Base-by-base conservation (phyloP, 352 stramenopile species). In the Phytophthora sojae region DNA sequence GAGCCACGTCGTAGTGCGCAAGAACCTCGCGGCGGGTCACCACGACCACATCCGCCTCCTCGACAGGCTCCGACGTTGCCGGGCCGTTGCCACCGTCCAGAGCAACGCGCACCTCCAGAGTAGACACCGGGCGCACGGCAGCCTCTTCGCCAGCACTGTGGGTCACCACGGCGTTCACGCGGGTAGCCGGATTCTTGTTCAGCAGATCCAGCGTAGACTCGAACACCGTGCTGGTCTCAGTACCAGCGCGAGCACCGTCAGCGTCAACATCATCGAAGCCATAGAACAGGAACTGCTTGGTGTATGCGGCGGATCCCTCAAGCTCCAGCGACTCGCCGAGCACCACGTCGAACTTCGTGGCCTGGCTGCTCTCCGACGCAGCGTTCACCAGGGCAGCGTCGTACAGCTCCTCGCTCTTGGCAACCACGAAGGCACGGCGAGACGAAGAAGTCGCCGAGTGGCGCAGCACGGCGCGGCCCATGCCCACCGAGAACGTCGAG, bases 241-340 rank as follows among this genome's bases (percentile, higher is more conserved):
- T 71, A 35, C 77, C 75, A 35, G 60, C 30, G 49, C 80, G 78
- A 61, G 83, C 69, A 23, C 39, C 56, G 21, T 87, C 81, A 35
- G 92, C 78, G 21, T 90, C 82, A 49, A 94, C 88, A 52, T 86
- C 89, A 42, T 92, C 89, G 69, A 94, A 97, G 42, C 91, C 90
- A 77, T 85, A 97, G 69, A 98, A 93, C 54, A 98, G 80, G 75
- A 91, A 97, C 73, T 98, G 89, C 61, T 94, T 97, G 9, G 89
- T 86, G 72, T 85, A 91, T 1, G 79, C 77, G 30, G 86, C 83
- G 0, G 61, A 61, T 32, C 64, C 75, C 17, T 75, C 63, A 15
- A 88, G 71, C 54, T 91, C 81, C 11, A 85, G 71, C 8, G 29
- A 54, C 4, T 79, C 64, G 19, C 85, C 83, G 47, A 84, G 90